These are phyloP conservation scores for button mushroom (Agaricus bisporus) DNA, from an alignment of 768 basidiomycete species.

Conservation along the genomic window DNA sequence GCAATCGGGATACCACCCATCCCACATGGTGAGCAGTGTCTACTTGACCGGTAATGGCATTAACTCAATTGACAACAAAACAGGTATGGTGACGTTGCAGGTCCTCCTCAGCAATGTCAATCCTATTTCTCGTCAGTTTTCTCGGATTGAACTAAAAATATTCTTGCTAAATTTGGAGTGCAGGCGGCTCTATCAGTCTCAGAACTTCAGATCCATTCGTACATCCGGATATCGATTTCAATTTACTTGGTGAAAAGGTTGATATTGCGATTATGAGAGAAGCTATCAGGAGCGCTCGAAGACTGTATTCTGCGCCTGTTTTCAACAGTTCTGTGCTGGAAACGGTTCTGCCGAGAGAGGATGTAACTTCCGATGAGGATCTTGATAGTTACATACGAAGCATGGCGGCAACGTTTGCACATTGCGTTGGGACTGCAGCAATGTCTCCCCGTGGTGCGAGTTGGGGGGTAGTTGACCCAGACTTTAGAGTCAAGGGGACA, in stretches of 20 bases:
- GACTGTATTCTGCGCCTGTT: conserved; percentile 17
- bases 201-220: conserved; percentile 10
- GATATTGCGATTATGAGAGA: conserved; percentile 20
- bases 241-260: conserved; percentile 15
- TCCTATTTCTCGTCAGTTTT: conserved; percentile 11
- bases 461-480: conserved; percentile 30
- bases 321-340: conserved; percentile 14
- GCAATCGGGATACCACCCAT: not conserved
- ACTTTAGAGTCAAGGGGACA: conserved; percentile 27
- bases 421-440: conserved; percentile 25
- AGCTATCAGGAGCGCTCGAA: conserved; percentile 13
- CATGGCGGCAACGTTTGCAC: conserved; percentile 15
- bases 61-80: not conserved
- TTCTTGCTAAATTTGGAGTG: conserved; percentile 6
- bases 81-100: not conserved
- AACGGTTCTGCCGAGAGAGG: not conserved
- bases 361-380: not conserved
- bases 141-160: not conserved
- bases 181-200: conserved; percentile 12
- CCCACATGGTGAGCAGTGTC: not conserved
- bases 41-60: not conserved
- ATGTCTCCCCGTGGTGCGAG: conserved; percentile 22
- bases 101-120: not conserved
- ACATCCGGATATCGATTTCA: conserved; percentile 35
- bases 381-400: conserved; percentile 12